Conservation (phyloP, 345 rosid genomes). For the Arabidopsis arenosa region DNA sequence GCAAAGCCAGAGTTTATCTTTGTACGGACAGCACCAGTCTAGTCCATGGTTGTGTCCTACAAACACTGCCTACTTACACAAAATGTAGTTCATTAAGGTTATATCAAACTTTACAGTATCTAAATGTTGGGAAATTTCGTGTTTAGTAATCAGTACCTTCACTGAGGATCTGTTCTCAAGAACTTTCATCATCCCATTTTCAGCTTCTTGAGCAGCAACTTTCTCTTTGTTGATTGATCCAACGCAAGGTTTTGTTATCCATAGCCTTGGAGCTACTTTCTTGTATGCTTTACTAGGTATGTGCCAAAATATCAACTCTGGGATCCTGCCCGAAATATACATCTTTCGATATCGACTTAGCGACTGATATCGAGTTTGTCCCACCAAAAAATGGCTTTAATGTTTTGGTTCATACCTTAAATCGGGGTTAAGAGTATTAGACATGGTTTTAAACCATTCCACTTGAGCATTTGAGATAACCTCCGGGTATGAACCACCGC, state of each 20-base stretch:
- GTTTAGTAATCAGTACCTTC: conserved; percentile 53
- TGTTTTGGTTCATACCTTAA: conserved; percentile 47
- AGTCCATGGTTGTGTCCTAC: conserved; percentile 96
- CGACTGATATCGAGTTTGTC: not conserved
- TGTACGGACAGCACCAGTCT: conserved; percentile 93
- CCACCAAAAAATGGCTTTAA: not conserved
- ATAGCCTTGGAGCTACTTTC: conserved; percentile 70
- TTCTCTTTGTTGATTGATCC: conserved; percentile 84
- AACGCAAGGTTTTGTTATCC: conserved; percentile 69
- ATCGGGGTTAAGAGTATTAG: conserved; percentile 66
- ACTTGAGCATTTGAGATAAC: conserved; percentile 77
- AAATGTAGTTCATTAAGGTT: not conserved
- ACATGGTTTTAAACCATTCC: conserved; percentile 68
- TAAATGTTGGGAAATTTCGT: not conserved
- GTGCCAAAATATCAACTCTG: conserved; percentile 93
- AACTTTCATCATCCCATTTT: conserved; percentile 69
- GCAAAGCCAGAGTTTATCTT: conserved; percentile 79
- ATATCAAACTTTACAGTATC: not conserved
- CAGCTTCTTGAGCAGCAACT: conserved; percentile 82
- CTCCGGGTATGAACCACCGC: conserved; percentile 90
- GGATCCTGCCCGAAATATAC: conserved; percentile 48
- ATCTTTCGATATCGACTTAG: not conserved
- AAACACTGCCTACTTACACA: conserved; percentile 68
- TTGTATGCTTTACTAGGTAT: conserved; percentile 81
- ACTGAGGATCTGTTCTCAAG: conserved; percentile 68